Conservation (phyloP, 208 protist species). For the Trichomonas gallinae region DNA sequence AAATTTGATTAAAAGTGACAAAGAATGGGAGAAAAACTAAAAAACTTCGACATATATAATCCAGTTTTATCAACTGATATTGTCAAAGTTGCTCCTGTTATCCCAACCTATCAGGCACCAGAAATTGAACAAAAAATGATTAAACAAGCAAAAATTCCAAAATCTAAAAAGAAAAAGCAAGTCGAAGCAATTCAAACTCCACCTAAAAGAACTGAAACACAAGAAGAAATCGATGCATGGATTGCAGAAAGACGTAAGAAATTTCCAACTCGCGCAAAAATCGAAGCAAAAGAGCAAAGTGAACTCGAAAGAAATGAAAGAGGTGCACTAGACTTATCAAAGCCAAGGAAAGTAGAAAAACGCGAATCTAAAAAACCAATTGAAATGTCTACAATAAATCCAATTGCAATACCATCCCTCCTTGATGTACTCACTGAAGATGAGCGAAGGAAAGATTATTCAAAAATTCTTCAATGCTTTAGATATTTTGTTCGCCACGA, state of each 20-base stretch:
- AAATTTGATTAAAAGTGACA: too few species aligned
- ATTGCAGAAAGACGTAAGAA: background rate
- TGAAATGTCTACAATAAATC: background rate
- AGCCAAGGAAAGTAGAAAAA: background rate
- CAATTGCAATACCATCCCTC: background rate
- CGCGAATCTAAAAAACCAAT: slow-evolving; percentile 2
- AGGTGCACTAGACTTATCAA: background rate
- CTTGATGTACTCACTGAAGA: background rate
- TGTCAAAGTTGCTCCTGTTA: background rate
- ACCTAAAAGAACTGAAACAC: background rate
- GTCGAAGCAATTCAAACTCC: background rate
- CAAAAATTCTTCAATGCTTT: background rate
- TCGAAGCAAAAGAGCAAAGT: background rate
- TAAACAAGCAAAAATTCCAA: background rate
- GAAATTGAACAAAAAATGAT: background rate
- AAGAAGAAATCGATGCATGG: slow-evolving; percentile 23
- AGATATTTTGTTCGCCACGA: background rate
- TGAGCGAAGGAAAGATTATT: background rate
- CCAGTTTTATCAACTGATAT: slow-evolving; percentile 6
- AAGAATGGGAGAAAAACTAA: background rate
- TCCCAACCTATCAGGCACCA: background rate
- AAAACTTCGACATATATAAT: background rate
- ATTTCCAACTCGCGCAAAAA: background rate
- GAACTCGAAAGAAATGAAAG: background rate
- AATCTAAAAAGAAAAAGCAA: background rate